Conservation (phyloP, 208 protist genomes). For the Blastocrithidia nonstop region DNA sequence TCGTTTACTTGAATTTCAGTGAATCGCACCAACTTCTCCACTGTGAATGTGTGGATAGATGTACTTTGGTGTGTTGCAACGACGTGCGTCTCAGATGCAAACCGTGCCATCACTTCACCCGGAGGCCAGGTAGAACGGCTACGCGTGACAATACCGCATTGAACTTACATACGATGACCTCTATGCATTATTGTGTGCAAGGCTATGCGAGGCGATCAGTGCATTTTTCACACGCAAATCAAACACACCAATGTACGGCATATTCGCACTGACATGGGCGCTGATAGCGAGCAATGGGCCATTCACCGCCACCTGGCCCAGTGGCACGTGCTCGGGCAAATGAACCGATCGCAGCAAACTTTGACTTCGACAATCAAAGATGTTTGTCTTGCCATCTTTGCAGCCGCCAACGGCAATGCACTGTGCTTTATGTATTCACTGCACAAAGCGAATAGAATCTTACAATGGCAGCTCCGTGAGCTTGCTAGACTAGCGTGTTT, state of each 20-base stretch:
- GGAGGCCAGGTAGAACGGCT: conserved; percentile 73
- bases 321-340: conserved; percentile 9
- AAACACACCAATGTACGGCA: conserved; percentile 31
- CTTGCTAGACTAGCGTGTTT: conserved; percentile 26
- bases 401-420: conserved; percentile 46
- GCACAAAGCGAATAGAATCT: conserved; percentile 27
- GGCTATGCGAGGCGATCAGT: conserved; percentile 36
- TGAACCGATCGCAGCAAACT: conserved; percentile 51
- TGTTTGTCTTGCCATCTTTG: conserved; percentile 34
- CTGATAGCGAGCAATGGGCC: conserved; percentile 40
- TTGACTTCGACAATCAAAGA: conserved; percentile 48
- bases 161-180: conserved; percentile 14
- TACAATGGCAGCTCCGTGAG: conserved; percentile 39
- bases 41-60: conserved; percentile 43
- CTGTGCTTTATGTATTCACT: conserved; percentile 64
- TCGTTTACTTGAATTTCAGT: conserved; percentile 56
- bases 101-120: conserved; percentile 39
- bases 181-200: conserved; percentile 14
- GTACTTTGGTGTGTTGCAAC: conserved; percentile 32
- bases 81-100: conserved; percentile 61
- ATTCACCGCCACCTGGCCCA: not conserved
- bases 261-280: conserved; percentile 16
- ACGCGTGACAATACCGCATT: conserved; percentile 52
- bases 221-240: conserved; percentile 65
- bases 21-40: conserved; percentile 28